These are phyloP conservation scores for Neohortaea acidophila DNA, from an alignment of 495 filamentous ascomycete species.

Conservation along the genomic window DNA sequence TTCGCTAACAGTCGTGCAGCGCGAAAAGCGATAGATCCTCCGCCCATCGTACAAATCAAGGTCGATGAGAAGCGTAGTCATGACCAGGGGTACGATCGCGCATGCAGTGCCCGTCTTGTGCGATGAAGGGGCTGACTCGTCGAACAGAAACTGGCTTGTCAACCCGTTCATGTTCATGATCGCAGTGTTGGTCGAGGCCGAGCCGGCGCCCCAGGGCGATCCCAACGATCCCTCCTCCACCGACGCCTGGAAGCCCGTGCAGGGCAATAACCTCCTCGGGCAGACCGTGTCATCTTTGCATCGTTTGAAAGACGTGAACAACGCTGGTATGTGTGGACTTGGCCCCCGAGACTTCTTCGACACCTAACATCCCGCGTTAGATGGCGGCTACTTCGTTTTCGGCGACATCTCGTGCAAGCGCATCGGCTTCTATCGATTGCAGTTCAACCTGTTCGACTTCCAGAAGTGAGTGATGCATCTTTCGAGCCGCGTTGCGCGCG, in stretches of 20 bases:
- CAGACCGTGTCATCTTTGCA: conserved; percentile 85
- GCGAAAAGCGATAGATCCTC: conserved; percentile 88
- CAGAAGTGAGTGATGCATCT: conserved; percentile 38
- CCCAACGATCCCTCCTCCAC: too few relatives aligned
- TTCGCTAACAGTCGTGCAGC: conserved; percentile 36
- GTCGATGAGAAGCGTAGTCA: neutral
- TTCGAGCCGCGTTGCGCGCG: neutral
- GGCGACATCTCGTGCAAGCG: conserved; percentile 77
- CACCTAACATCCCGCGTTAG: conserved; percentile 24
- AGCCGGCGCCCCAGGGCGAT: conserved; percentile 36
- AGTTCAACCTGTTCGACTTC: conserved; percentile 82
- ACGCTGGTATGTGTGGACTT: conserved; percentile 41
- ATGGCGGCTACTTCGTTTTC: conserved; percentile 96
- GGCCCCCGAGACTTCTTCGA: neutral
- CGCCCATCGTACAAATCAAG: conserved; percentile 64
- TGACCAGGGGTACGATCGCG: neutral
- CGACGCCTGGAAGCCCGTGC: conserved; percentile 32
- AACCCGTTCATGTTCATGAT: conserved; percentile 79
- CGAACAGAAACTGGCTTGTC: conserved; percentile 29
- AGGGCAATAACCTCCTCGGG: conserved; percentile 51
- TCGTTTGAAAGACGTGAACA: conserved; percentile 79
- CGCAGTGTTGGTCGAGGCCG: conserved; percentile 49
- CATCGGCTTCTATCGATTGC: conserved; percentile 62
- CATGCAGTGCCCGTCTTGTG: too few relatives aligned
- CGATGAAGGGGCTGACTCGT: conserved; percentile 50